Evolutionary conservation across 2,329 filamentous ascomycete species (phyloP).

Genomic region (Botrytis fragariae): DNA sequence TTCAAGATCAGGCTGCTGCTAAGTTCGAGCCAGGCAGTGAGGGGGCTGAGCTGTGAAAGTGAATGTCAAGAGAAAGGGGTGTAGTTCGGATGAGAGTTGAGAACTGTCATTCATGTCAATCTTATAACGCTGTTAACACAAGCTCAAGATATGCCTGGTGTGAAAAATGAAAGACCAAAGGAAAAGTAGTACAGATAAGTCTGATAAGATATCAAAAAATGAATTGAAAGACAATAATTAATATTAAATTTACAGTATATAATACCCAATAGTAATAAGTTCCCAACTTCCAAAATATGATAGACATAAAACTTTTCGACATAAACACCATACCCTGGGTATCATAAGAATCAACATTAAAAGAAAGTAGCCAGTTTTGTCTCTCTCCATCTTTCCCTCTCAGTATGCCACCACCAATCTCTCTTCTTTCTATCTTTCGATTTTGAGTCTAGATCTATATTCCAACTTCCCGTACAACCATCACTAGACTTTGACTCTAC

Average conservation of each 20-base stretch:
- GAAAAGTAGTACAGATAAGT: background rate
- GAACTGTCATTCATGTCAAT: background rate
- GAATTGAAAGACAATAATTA: background rate
- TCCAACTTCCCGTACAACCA: conserved; percentile 32
- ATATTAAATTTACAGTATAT: background rate
- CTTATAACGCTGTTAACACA: background rate
- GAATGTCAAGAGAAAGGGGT: background rate
- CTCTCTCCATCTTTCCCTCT: conserved; percentile 35
- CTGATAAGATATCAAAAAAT: background rate
- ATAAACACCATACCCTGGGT: conserved; percentile 14
- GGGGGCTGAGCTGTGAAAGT: background rate
- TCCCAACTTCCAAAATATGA: background rate
- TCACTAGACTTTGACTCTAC: conserved; percentile 30
- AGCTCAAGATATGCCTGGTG: background rate
- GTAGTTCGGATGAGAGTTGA: background rate
- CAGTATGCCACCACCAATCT: conserved; percentile 37
- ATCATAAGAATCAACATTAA: conserved; percentile 16
- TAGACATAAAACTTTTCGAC: background rate
- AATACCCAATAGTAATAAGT: background rate
- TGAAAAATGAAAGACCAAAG: background rate
- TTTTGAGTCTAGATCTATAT: conserved; percentile 20
- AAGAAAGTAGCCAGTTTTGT: conserved; percentile 32
- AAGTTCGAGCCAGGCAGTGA: background rate
- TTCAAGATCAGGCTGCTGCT: background rate
- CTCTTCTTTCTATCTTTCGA: conserved; percentile 28